phyloP scores from a whole-genome alignment of 306 rosid genomes.

The Lablab purpureus region DNA sequence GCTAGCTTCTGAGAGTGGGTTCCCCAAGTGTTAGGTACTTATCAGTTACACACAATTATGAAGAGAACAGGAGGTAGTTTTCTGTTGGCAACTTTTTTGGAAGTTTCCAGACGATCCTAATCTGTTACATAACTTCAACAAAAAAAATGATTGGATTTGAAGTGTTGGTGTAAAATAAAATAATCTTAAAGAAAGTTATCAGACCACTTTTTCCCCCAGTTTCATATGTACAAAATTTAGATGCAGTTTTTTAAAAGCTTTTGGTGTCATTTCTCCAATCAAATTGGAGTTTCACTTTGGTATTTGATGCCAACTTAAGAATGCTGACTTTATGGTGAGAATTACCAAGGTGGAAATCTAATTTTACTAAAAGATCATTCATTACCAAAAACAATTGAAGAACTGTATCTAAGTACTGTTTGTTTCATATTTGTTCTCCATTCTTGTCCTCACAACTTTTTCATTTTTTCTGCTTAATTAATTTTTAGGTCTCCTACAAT shows the following conservation, averaged over 20 bases:
- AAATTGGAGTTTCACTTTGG: not conserved
- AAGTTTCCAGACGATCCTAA: slow-evolving; percentile 20
- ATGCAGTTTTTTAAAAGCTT: not conserved
- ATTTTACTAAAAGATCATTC: not conserved
- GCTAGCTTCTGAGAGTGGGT: too few relatives aligned
- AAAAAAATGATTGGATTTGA: not conserved
- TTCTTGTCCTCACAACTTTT: not conserved
- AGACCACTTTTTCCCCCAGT: not conserved
- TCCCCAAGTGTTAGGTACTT: too few relatives aligned
- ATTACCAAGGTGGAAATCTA: not conserved
- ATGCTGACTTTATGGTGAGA: not conserved
- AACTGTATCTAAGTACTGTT: not conserved
- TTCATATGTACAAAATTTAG: not conserved
- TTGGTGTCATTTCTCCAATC: not conserved
- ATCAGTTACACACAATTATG: not conserved
- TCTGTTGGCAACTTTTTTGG: not conserved
- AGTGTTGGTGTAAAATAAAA: not conserved
- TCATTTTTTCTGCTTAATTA: too few relatives aligned
- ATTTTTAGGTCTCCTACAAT: too few relatives aligned
- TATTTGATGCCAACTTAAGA: not conserved
- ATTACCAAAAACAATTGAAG: not conserved
- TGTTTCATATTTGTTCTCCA: not conserved
- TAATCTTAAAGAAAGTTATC: not conserved
- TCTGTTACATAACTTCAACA: not conserved
- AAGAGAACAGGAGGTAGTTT: not conserved